Base-by-base conservation (phyloP, 2,329 filamentous ascomycete species). In the Chaetomium olivaceum region DNA sequence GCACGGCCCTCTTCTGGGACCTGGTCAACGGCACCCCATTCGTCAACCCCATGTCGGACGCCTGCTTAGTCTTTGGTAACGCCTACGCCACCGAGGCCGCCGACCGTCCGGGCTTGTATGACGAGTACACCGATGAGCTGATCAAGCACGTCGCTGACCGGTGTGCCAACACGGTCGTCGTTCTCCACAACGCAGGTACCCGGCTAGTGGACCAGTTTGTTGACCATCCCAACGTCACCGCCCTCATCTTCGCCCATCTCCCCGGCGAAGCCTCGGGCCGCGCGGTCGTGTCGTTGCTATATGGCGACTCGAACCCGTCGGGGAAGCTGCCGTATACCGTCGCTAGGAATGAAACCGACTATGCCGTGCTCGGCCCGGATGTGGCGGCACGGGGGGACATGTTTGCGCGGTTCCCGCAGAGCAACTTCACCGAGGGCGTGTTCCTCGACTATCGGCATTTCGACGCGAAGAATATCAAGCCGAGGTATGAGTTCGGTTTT, bases 41-140 rank as follows among this genome's bases (percentile, higher is more conserved):
- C 6, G 82, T 89, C 8, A 78, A 83, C 58, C 73, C 78, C 1
- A 76, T 69, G 4, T 81, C 83, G 1, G 83, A 93, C 71, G 82
- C 91, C 7, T 95, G 92, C 68, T 76, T 90, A 2, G 85, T 89
- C 0, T 85, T 90, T 69, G 84, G 86, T 70, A 90, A 90, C 72
- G 84, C 82, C 8, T 91, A 89, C 76, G 86, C 89, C 0, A 87
- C 89, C 1, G 92, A 96, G 76, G 90, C 89, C 1, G 89, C 83
- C 68, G 83, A 91, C 65, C 82, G 87, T 56, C 79, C 85, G 0
- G 82, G 81, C 8, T 79, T 91, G 50, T 82, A 83, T 33, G 91
- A 94, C 73, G 88, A 89, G 66, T 86, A 86, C 61, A 87, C 85
- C 1, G 87, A 90, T 68, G 76, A 75, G 0, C 76, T 90, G 0